These are phyloP conservation scores for Cytospora mali DNA, from an alignment of 2,329 filamentous ascomycete species.

Conservation along the genomic window DNA sequence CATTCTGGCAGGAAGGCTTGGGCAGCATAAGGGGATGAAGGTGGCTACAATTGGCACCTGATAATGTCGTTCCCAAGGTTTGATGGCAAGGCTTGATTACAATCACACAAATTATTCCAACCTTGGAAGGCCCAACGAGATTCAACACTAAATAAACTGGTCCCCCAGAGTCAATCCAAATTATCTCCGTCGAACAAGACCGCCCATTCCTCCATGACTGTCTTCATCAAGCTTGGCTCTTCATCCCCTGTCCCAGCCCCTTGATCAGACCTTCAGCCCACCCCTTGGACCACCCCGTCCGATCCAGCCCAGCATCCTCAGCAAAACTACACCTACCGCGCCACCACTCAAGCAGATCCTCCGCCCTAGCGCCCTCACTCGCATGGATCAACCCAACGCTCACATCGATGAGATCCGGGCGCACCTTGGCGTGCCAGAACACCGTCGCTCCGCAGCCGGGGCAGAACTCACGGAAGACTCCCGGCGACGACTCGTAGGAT, in stretches of 20 bases:
- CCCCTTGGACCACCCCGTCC: constrained; percentile 35
- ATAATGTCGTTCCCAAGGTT: no score
- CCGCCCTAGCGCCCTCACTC: constrained; percentile 52
- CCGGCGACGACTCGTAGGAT: constrained; percentile 55
- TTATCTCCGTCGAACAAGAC: background rate
- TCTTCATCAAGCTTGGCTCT: background rate
- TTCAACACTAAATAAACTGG: no score
- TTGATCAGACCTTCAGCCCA: constrained; percentile 37
- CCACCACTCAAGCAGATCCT: constrained; percentile 66
- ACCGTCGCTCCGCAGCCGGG: constrained; percentile 62
- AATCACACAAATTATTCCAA: no score
- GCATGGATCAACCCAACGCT: constrained; percentile 61
- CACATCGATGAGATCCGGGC: constrained; percentile 63
- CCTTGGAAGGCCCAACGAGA: no score
- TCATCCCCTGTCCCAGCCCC: constrained; percentile 29
- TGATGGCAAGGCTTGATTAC: no score
- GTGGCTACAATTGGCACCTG: no score
- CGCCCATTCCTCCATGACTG: background rate
- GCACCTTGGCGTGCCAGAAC: constrained; percentile 60
- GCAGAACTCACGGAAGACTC: constrained; percentile 64
- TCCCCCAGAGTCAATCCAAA: no score
- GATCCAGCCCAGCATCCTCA: constrained; percentile 49
- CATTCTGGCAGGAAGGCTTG: no score
- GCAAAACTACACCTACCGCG: constrained; percentile 59
- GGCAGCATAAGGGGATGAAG: no score